A percentile compares a stretch with the other conserved stretches of the same genome.
Conservation (phyloP, 441 rosid species). For the Euphorbia celastroides region DNA sequence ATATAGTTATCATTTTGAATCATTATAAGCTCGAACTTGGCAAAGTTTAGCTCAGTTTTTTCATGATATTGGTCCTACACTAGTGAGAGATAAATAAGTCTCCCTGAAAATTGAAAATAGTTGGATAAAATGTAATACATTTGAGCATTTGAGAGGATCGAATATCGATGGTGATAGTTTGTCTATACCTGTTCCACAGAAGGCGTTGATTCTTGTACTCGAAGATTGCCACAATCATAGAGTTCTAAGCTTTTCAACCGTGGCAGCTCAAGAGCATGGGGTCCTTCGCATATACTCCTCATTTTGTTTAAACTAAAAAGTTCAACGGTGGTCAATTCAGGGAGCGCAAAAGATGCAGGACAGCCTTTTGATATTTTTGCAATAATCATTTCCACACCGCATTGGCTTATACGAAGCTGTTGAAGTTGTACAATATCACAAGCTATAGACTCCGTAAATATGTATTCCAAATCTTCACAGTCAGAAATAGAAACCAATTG, state of each 20-base stretch:
- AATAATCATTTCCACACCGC: conserved; percentile 21
- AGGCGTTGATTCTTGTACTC: too few species aligned
- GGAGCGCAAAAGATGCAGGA: background rate
- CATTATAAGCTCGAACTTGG: too few species aligned
- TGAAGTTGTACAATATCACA: conserved; percentile 7
- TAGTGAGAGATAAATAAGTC: too few species aligned
- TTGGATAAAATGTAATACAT: too few species aligned
- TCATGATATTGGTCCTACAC: too few species aligned
- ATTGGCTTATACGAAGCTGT: background rate
- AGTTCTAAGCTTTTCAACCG: background rate
- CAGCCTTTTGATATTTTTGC: background rate
- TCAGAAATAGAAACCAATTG: background rate
- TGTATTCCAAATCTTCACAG: conserved; percentile 13
- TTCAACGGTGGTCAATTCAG: background rate
- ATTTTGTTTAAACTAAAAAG: background rate
- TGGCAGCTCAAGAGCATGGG: background rate
- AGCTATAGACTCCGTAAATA: conserved; percentile 24
- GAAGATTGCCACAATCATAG: background rate
- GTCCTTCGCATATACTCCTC: conserved; percentile 10
- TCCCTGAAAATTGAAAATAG: too few species aligned
- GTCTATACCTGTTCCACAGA: too few species aligned
- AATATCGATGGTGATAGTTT: too few species aligned
- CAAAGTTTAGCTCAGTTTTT: too few species aligned
- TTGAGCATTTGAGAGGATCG: too few species aligned
- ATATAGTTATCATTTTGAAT: too few species aligned